A percentile compares a stretch with the other conserved stretches of the same genome.
Evolutionary conservation across 1,284 basidiomycete species (phyloP).

Genomic region (Irpex rosettiformis): DNA sequence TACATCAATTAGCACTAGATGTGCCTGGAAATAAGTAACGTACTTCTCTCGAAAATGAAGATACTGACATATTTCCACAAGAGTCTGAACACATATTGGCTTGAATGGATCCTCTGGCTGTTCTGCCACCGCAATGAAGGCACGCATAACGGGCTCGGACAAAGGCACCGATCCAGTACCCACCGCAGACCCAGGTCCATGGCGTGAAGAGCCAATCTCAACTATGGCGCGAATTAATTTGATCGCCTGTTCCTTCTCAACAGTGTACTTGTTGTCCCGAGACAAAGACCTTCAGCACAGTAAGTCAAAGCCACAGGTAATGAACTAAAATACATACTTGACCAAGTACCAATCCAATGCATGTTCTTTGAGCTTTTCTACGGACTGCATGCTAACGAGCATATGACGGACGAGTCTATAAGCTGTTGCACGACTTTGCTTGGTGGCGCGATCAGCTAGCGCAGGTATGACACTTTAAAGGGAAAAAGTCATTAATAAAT

Average conservation of each 20-base stretch:
- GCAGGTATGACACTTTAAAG: slow-evolving; percentile 63
- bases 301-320: background rate
- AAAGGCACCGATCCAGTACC: slow-evolving; percentile 53
- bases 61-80: slow-evolving; percentile 80
- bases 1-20: slow-evolving; percentile 77
- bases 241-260: slow-evolving; percentile 94
- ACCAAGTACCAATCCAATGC: slow-evolving; percentile 89
- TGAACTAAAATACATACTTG: slow-evolving; percentile 46
- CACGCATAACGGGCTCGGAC: slow-evolving; percentile 80
- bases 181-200: slow-evolving; percentile 38
- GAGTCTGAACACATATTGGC: slow-evolving; percentile 81
- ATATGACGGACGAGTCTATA: slow-evolving; percentile 87
- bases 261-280: slow-evolving; percentile 78
- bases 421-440: slow-evolving; percentile 76
- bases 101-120: slow-evolving; percentile 90
- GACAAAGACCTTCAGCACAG: slow-evolving; percentile 63
- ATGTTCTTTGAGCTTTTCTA: slow-evolving; percentile 53
- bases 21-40: slow-evolving; percentile 14
- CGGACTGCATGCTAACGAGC: slow-evolving; percentile 68
- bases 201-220: slow-evolving; percentile 61
- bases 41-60: background rate
- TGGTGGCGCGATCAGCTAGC: slow-evolving; percentile 72
- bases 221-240: slow-evolving; percentile 87
- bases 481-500: background rate
- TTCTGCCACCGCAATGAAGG: slow-evolving; percentile 90